Base-by-base conservation (phyloP, 1,139 yeast species). In the Debaryomycetaceae sp. region DNA sequence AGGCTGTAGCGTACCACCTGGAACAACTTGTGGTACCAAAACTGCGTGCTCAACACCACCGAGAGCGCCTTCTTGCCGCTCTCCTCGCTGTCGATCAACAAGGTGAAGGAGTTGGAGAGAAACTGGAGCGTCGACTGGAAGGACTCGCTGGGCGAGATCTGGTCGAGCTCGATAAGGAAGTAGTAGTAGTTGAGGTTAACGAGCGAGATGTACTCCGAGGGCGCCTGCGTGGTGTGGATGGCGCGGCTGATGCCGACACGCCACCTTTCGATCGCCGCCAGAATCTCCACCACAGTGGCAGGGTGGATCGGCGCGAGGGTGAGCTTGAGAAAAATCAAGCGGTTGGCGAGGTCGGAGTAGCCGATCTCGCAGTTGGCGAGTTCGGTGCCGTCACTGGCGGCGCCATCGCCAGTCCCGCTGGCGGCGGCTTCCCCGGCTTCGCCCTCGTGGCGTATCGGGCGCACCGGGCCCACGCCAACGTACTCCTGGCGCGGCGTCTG, bases 101-200 rank as follows among this genome's bases (percentile, higher is more conserved):
- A 50, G 6, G 67, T 53, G 40, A 65, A 65, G 16, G 65, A 63
- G 39, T 61, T 62, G 20, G 66, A 61, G 27, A 65, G 47, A 36
- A 62, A 67, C 36, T 65, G 71, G 18, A 65, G 49, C 4, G 69
- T 58, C 42, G 64, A 65, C 40, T 65, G 71, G 25, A 57, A 54
- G 30, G 62, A 56, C 35, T 63, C 63, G 13, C 60, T 54, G 3
- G 56, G 38, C 2, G 68, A 60, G 4, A 65, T 37, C 42, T 63
- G 70, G 43, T 66, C 73, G 18, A 66, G 39, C 40, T 65, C 72
- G 15, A 65, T 57, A 28, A 58, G 48, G 18, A 65, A 43, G 38
- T 61, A 66, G 41, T 58, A 65, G 41, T 61, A 65, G 42, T 63
- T 54, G 37, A 65, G 41, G 38, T 65, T 62, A 17, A 61, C 49